These are phyloP conservation scores for Zygotorulaspora chibaensis DNA, from an alignment of 805 yeast species.

Conservation along the genomic window DNA sequence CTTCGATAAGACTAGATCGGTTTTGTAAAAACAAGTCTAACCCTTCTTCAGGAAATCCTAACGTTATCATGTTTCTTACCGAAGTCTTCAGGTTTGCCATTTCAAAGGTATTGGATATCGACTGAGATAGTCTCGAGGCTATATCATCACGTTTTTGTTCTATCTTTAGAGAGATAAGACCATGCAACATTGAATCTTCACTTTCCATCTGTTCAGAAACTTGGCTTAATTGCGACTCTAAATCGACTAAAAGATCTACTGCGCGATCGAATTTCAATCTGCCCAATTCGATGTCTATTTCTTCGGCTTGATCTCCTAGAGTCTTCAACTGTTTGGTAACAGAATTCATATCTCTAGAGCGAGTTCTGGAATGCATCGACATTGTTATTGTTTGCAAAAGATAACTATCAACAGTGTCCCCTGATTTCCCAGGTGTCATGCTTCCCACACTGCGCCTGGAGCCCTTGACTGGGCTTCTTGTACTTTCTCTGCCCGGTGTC, in stretches of 20 bases:
- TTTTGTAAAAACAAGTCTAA: slow-evolving; percentile 45
- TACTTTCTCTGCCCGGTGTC: slow-evolving; percentile 30
- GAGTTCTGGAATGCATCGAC: slow-evolving; percentile 55
- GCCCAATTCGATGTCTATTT: slow-evolving; percentile 62
- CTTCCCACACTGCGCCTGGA: slow-evolving; percentile 31
- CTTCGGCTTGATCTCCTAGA: slow-evolving; percentile 61
- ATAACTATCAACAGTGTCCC: slow-evolving; percentile 27
- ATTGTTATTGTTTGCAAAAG: slow-evolving; percentile 56
- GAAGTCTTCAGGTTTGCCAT: slow-evolving; percentile 25
- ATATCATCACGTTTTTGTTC: slow-evolving; percentile 32
- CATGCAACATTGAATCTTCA: slow-evolving; percentile 33
- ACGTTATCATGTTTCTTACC: slow-evolving; percentile 34
- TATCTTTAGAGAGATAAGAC: slow-evolving; percentile 34
- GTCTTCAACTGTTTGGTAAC: slow-evolving; percentile 45
- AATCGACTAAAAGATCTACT: slow-evolving; percentile 32
- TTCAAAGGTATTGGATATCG: slow-evolving; percentile 31
- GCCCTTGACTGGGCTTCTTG: slow-evolving; percentile 34
- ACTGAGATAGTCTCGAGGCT: slow-evolving; percentile 35
- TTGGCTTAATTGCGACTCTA: slow-evolving; percentile 32
- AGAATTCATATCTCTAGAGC: slow-evolving; percentile 45
- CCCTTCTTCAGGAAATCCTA: slow-evolving; percentile 47
- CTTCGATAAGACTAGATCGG: slow-evolving; percentile 44
- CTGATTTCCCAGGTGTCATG: slow-evolving; percentile 19
- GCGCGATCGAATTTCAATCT: slow-evolving; percentile 51
- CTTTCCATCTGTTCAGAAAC: slow-evolving; percentile 19